Conservation (phyloP, 129 eudicot genomes). For the Tagetes erecta region DNA sequence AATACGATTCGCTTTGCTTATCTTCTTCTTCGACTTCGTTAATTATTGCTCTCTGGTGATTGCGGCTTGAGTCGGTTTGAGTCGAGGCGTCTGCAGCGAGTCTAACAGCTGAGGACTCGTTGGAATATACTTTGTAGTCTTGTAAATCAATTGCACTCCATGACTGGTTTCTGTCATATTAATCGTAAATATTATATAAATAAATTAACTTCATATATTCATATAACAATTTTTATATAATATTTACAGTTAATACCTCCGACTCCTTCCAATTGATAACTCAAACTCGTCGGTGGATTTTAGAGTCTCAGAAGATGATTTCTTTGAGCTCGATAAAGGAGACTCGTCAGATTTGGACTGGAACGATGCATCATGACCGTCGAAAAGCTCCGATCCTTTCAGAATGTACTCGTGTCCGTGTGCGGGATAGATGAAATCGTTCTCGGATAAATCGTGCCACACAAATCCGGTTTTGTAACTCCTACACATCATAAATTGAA, state of each 20-base stretch:
- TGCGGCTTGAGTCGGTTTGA: slow-evolving; percentile 67
- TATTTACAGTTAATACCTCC: slow-evolving; percentile 16
- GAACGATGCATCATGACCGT: background rate
- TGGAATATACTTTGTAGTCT: slow-evolving; percentile 73
- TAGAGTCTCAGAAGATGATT: slow-evolving; percentile 34
- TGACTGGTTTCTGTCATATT: slow-evolving; percentile 40
- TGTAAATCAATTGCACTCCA: slow-evolving; percentile 62
- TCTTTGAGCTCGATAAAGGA: slow-evolving; percentile 27
- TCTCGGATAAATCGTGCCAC: slow-evolving; percentile 84
- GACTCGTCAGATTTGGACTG: slow-evolving; percentile 36
- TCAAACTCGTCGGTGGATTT: slow-evolving; percentile 28
- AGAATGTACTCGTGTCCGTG: slow-evolving; percentile 86
- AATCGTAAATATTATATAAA: too few species aligned
- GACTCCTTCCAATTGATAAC: slow-evolving; percentile 24
- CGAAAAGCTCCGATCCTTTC: slow-evolving; percentile 79
- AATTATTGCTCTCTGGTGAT: slow-evolving; percentile 31
- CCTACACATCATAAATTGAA: slow-evolving; percentile 41
- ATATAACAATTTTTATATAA: too few species aligned
- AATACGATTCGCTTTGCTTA: slow-evolving; percentile 19
- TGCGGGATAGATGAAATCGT: slow-evolving; percentile 79
- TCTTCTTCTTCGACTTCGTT: slow-evolving; percentile 36
- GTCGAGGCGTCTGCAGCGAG: slow-evolving; percentile 73
- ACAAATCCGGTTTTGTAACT: slow-evolving; percentile 89
- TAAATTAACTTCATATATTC: too few species aligned
- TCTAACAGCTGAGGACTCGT: slow-evolving; percentile 42